These are phyloP conservation scores for Psidium guajava DNA, from an alignment of 345 rosid genomes.

Conservation along the genomic window DNA sequence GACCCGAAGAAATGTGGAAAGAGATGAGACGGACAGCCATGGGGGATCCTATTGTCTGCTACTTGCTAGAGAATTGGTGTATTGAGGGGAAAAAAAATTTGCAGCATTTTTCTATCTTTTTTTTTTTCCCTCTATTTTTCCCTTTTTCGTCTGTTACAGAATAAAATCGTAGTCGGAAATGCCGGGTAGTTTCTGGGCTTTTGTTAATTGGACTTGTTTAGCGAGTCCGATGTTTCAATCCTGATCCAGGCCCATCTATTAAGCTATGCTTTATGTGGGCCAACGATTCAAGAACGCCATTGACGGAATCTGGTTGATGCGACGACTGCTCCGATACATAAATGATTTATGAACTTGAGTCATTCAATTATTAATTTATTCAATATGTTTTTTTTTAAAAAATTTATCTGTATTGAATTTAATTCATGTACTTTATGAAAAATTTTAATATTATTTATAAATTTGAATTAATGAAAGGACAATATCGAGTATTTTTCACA, in stretches of 20 bases:
- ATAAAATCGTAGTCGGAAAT: too few species aligned
- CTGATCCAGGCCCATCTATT: background rate
- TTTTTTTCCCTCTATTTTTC: background rate
- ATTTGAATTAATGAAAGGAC: too few species aligned
- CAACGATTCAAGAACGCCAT: background rate
- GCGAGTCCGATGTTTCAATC: background rate
- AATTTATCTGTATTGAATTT: too few species aligned
- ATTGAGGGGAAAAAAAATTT: background rate
- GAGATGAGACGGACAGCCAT: background rate
- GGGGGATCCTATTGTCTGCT: background rate
- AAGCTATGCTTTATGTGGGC: background rate
- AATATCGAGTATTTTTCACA: too few species aligned
- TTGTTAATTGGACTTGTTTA: background rate
- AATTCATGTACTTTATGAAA: too few species aligned
- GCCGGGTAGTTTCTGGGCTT: background rate
- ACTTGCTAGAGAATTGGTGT: background rate
- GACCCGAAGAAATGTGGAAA: conserved; percentile 6
- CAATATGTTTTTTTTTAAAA: too few species aligned
- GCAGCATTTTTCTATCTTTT: background rate
- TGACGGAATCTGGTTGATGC: background rate
- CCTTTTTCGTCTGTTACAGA: background rate
- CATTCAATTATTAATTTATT: too few species aligned
- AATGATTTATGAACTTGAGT: too few species aligned
- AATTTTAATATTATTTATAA: too few species aligned
- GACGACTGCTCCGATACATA: background rate